These are phyloP conservation scores for Powellomyces hirtus DNA, from an alignment of 192 early-diverging fungal species.

Conservation along the genomic window DNA sequence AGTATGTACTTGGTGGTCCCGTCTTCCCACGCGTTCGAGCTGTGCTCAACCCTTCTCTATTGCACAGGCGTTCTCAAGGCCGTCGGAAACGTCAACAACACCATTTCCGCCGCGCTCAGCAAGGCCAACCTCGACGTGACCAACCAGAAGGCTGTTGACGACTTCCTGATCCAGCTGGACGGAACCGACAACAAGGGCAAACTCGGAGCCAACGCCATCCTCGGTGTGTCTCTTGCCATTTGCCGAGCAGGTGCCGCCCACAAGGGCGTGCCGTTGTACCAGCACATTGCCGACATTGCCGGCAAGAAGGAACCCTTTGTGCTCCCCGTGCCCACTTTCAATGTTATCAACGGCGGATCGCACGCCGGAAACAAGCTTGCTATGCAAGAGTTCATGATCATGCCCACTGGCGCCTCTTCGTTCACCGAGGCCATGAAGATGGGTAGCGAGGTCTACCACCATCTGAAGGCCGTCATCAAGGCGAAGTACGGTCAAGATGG, in stretches of 20 bases:
- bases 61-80: slow-evolving; percentile 82
- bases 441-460: slow-evolving; percentile 96
- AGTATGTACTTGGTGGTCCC: slow-evolving; percentile 50
- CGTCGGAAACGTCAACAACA: slow-evolving; percentile 86
- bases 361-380: slow-evolving; percentile 99
- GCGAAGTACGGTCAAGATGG: slow-evolving; percentile 95
- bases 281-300: slow-evolving; percentile 89
- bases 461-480: slow-evolving; percentile 96
- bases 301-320: slow-evolving; percentile 80
- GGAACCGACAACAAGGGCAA: slow-evolving; percentile 91
- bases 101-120: slow-evolving; percentile 78
- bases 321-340: slow-evolving; percentile 95
- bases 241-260: slow-evolving; percentile 92
- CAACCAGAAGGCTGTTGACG: slow-evolving; percentile 86
- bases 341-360: slow-evolving; percentile 99
- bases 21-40: background rate
- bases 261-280: slow-evolving; percentile 91
- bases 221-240: slow-evolving; percentile 97
- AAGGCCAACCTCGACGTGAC: slow-evolving; percentile 77
- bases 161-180: slow-evolving; percentile 89
- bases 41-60: background rate
- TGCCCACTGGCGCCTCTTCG: slow-evolving; percentile 88
- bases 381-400: slow-evolving; percentile 99
- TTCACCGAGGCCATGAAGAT: slow-evolving; percentile 98
- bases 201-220: slow-evolving; percentile 96